Evolutionary conservation across 2,329 filamentous ascomycete species (phyloP), one percentile per base, ranked within the genome.

Genomic region (Teratosphaeria nubilosa): DNA sequence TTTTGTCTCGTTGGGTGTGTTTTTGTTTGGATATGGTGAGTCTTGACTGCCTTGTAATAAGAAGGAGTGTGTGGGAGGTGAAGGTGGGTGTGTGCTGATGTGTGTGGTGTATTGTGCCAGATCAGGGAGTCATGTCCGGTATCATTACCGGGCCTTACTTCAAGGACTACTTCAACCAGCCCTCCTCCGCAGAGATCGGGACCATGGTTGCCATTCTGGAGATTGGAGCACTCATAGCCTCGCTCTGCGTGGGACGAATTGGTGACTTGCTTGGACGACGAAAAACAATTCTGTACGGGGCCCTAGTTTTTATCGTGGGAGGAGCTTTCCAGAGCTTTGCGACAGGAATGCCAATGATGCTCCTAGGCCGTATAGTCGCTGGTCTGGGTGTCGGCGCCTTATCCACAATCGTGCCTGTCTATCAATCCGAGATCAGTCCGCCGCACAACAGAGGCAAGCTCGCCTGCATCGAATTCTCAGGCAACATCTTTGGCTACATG

Each of bases 201-300:
- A 97, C 91, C 30, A 97, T 97, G 87, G 94, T 99, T 59, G 92
- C 94, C 64, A 97, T 99, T 67, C 82, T 99, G 59, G 92, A 96
- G 76, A 79, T 97, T 56, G 94, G 94, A 60, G 94, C 94, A 41
- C 88, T 99, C 62, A 87, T 95, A 67, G 88, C 92, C 22, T 97
- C 92, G 1, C 76, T 99, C 11, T 74, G 86, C 31, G 90, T 97
- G 37, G 94, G 94, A 54, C 86, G 87, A 62, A 83, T 97, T 58
- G 94, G 94, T 65, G 94, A 99, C 72, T 82, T 96, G 58, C 89
- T 97, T 62, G 94, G 94, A 57, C 85, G 94, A 61, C 83, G 91
- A 62, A 88, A 81, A 70, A 96, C 92, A 6, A 97, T 99, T 65
- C 77, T 97, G 13, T 97, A 95, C 71, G 94, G 94, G 9, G 95